phyloP scores from a whole-genome alignment of 2,329 filamentous ascomycete genomes.

The Pyrenophora teres region DNA sequence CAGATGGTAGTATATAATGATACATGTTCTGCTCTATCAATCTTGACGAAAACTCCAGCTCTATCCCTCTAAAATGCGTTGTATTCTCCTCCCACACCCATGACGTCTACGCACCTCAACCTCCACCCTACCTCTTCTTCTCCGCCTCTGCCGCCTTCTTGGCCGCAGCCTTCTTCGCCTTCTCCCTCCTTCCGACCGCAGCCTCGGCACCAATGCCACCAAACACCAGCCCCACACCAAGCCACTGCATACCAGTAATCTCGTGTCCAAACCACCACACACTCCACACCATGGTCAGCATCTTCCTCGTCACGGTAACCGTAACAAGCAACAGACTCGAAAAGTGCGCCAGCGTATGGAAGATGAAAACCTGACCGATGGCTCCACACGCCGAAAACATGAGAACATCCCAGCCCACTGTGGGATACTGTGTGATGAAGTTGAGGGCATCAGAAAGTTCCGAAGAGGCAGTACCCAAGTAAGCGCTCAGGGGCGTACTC shows the following conservation, averaged over 20 bases:
- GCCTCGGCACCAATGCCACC: conserved; percentile 93
- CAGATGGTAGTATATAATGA: too few relatives aligned
- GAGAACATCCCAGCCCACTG: conserved; percentile 84
- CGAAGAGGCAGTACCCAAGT: conserved; percentile 48
- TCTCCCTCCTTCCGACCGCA: conserved; percentile 78
- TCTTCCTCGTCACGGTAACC: conserved; percentile 96
- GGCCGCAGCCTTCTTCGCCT: conserved; percentile 75
- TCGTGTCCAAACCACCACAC: conserved; percentile 93
- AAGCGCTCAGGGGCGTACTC: conserved; percentile 51
- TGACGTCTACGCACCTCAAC: not conserved
- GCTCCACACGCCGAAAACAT: conserved; percentile 90
- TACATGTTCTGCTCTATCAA: too few relatives aligned
- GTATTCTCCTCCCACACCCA: too few relatives aligned
- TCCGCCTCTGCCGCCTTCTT: conserved; percentile 47
- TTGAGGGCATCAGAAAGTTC: conserved; percentile 79
- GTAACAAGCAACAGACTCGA: conserved; percentile 91
- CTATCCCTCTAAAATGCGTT: too few relatives aligned
- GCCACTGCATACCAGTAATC: conserved; percentile 86
- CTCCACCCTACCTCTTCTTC: conserved; percentile 16
- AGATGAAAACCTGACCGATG: conserved; percentile 92
- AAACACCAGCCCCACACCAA: conserved; percentile 91
- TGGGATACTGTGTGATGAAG: conserved; percentile 80
- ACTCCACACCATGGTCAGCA: conserved; percentile 98
- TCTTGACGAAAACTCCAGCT: too few relatives aligned
- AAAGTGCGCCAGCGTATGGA: conserved; percentile 92